A percentile compares a stretch with the other conserved stretches of the same genome.
Evolutionary conservation across 2,329 filamentous ascomycete genomes (phyloP).

Genomic region (Xylariales sp.): DNA sequence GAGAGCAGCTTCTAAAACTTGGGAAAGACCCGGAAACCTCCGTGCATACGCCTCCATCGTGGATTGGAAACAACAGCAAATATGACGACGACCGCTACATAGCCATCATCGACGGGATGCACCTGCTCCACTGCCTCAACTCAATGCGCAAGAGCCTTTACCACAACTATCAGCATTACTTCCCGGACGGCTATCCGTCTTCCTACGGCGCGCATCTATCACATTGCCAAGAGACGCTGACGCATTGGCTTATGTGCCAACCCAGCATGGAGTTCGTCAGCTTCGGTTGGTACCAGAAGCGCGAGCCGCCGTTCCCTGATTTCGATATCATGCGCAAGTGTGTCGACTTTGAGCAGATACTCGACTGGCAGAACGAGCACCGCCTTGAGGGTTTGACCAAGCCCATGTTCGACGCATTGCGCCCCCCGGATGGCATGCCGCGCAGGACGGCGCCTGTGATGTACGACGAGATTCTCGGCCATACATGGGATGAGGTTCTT

Average conservation of each 20-base stretch:
- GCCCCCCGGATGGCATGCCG: background rate
- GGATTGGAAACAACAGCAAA: too few relatives aligned
- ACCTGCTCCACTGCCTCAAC: conserved; percentile 20
- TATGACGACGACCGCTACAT: conserved; percentile 11
- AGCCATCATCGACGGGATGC: conserved; percentile 18
- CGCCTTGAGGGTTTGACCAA: conserved; percentile 17
- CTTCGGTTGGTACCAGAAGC: conserved; percentile 23
- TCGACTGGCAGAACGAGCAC: conserved; percentile 20
- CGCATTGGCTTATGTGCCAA: conserved; percentile 24
- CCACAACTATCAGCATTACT: conserved; percentile 16
- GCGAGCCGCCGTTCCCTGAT: conserved; percentile 19
- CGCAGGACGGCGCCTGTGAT: conserved; percentile 3
- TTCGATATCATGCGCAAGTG: conserved; percentile 24
- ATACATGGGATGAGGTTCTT: conserved; percentile 13
- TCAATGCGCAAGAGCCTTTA: conserved; percentile 20
- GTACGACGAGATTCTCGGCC: conserved; percentile 19
- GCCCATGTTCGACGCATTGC: conserved; percentile 19
- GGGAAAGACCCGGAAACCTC: too few relatives aligned
- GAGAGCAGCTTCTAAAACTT: too few relatives aligned
- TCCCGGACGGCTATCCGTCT: conserved; percentile 10
- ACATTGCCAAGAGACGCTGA: conserved; percentile 19
- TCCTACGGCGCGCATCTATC: conserved; percentile 13
- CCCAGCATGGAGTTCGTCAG: conserved; percentile 22
- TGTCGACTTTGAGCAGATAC: conserved; percentile 19
- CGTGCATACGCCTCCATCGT: too few relatives aligned